Conservation (phyloP, 352 stramenopile species). For the Elongisporangium undulatum region DNA sequence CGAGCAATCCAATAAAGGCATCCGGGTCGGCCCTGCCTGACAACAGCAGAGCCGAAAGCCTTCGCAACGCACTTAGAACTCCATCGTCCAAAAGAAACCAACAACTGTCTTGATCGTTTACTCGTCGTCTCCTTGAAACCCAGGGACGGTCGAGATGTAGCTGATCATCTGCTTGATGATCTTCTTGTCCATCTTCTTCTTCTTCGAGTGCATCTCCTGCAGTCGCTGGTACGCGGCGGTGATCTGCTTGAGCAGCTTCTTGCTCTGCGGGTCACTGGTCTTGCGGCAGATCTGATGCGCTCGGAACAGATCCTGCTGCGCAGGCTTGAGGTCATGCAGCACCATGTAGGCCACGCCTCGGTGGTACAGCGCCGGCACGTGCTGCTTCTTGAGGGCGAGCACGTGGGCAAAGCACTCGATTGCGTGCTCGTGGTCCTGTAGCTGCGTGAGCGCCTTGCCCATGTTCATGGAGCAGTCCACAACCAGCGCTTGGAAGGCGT, state of each 20-base stretch:
- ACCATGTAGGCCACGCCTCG: slow-evolving; percentile 64
- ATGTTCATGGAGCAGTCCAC: slow-evolving; percentile 84
- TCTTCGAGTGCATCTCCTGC: slow-evolving; percentile 61
- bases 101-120: slow-evolving; percentile 8
- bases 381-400: slow-evolving; percentile 28
- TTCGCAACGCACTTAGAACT: background rate
- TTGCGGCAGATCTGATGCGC: slow-evolving; percentile 53
- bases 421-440: slow-evolving; percentile 50
- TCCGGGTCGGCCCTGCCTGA: slow-evolving; percentile 65
- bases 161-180: slow-evolving; percentile 81
- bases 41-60: slow-evolving; percentile 3
- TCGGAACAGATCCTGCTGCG: slow-evolving; percentile 62
- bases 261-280: slow-evolving; percentile 18
- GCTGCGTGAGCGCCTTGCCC: slow-evolving; percentile 57
- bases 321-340: slow-evolving; percentile 48
- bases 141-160: slow-evolving; percentile 70
- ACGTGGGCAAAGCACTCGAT: slow-evolving; percentile 59
- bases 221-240: slow-evolving; percentile 66
- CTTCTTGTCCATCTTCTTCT: slow-evolving; percentile 80
- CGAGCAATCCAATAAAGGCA: slow-evolving; percentile 61
- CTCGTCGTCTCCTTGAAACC: slow-evolving; percentile 31
- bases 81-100: slow-evolving; percentile 8
- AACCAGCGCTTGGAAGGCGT: slow-evolving; percentile 41
- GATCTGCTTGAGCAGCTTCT: slow-evolving; percentile 42
- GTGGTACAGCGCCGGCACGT: slow-evolving; percentile 66